Evolutionary conservation across 257 asterid species (phyloP), one percentile per base, ranked within the genome.

Genomic region (Solanum virginianum): DNA sequence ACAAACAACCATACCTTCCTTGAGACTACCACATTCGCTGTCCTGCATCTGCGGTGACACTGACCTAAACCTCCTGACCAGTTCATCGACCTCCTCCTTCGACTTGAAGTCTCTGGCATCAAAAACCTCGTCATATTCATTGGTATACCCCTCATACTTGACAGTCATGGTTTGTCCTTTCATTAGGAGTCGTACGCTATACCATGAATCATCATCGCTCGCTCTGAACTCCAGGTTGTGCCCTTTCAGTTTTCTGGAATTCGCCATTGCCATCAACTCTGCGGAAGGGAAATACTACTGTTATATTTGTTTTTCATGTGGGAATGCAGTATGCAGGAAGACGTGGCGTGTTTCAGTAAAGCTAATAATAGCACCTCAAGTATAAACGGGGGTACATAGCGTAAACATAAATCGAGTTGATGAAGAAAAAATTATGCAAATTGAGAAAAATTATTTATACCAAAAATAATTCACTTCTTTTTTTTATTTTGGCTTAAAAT

Each of bases 131-230:
- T 86, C 83, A 79, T 53, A 29, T 12, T 4, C 77, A 24, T 6
- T 57, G 24, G 90, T 86, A 60, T 80, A 11, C 51, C 90, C 89
- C 59, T 10, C 8, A 84, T 80, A 88, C n/a, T 84, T 86, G 56
- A 92, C 85, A 24, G 84, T 82, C 75, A 92, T 84, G 3, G 79
- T 87, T 32, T 85, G 49, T n/a, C 85, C 84, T 22, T 7, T 84
- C 9, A 86, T 4, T 14, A 63, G 65, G 36, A 86, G 85, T 10
- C 17, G 55, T 2, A 85, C 92, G 10, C 86, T 88, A 84, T 92
- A 92, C 95, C 95, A 92, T 68, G 93, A 92, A 60, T 89, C 93
- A 85, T 92, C 93, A 32, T 86, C 92, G 8, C 16, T 49, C 43
- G 85, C 77, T 47, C 89, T 83, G 92, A 83, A 92, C 90, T 92